Evolutionary conservation across 2,329 filamentous ascomycete genomes (phyloP).

Genomic region (Uncinocarpus reesii): DNA sequence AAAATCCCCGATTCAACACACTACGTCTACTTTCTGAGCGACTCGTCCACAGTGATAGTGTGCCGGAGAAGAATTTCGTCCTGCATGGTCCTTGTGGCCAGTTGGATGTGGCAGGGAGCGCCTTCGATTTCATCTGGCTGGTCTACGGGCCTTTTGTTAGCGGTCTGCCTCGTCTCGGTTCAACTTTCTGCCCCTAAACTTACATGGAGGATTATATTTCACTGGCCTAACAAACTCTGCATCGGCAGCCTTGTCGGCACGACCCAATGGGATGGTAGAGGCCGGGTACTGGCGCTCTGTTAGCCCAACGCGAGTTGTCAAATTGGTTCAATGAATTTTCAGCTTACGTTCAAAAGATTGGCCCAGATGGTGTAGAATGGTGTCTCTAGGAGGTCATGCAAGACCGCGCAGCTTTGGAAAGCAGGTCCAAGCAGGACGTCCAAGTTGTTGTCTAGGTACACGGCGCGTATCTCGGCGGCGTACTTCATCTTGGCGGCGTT

Average conservation of each 20-base stretch:
- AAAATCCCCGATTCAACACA: no score
- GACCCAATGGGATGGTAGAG: background rate
- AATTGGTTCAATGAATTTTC: background rate
- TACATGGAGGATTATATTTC: background rate
- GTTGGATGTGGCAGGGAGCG: constrained; percentile 1
- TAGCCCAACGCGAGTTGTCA: background rate
- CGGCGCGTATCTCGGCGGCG: background rate
- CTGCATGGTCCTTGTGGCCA: constrained; percentile 1
- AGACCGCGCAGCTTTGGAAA: background rate
- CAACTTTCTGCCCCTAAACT: background rate
- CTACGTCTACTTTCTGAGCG: background rate
- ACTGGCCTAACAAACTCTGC: background rate
- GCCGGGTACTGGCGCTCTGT: background rate
- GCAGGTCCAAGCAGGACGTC: background rate
- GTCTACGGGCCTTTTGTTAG: background rate
- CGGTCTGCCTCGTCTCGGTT: no score
- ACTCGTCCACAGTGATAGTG: background rate
- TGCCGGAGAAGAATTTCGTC: background rate
- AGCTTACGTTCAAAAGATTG: background rate
- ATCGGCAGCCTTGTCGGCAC: background rate
- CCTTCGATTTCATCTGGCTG: background rate
- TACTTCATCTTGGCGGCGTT: constrained; percentile 3
- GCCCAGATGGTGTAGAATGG: background rate
- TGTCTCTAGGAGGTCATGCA: background rate
- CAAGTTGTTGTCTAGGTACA: background rate